Evolutionary conservation across 139 green algal genomes (phyloP), one percentile per base, ranked within the genome.

Genomic region (Trebouxia sp.): DNA sequence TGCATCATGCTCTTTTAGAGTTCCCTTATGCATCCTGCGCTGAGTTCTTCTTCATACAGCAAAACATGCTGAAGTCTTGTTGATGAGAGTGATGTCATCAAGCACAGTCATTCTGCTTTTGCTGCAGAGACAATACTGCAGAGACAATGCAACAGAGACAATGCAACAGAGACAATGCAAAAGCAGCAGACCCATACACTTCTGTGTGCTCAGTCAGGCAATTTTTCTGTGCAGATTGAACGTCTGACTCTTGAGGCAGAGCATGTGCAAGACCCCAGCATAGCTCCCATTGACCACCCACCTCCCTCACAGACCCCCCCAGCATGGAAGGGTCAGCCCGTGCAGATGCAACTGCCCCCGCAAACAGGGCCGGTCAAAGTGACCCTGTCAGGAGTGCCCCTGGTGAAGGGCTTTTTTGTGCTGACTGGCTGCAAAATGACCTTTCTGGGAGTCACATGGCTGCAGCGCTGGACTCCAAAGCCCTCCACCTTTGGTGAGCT

Each of bases 341-440:
- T 85, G 26, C 42, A 58, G 35, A 65, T 84, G 32, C 78, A 56
- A 58, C 53, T 84, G 28, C 84, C 78, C 5, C 56, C 84, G 5
- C 24, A 79, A 15, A 79, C 80, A 32, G 76, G 80, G 48, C 47
- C 80, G 37, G 76, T 75, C 14, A 86, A 83, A 32, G 85, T 91
- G 78, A 26, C 83, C 30, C 82, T 93, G 66, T 67, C 65, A 14
- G 84, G 81, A 8, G 85, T 51, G 15, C 86, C 90, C 12, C 65
- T 88, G 75, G 50, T 77, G 32, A 82, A 84, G 42, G 92, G 92
- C 20, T 58, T 82, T 47, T 81, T 91, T 48, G 51, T 78, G 28
- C 72, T 94, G 2, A 86, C 79, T 39, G 89, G 89, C 3, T 89
- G 90, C 72, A 56, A 50, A 17, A 47, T 81, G 26, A 87, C 84